Percentiles rank a stretch among this genome's conserved stretches.
These are phyloP conservation scores for Exophiala lecanii-corni DNA, from an alignment of 2,329 filamentous ascomycete genomes.

Conservation along the genomic window DNA sequence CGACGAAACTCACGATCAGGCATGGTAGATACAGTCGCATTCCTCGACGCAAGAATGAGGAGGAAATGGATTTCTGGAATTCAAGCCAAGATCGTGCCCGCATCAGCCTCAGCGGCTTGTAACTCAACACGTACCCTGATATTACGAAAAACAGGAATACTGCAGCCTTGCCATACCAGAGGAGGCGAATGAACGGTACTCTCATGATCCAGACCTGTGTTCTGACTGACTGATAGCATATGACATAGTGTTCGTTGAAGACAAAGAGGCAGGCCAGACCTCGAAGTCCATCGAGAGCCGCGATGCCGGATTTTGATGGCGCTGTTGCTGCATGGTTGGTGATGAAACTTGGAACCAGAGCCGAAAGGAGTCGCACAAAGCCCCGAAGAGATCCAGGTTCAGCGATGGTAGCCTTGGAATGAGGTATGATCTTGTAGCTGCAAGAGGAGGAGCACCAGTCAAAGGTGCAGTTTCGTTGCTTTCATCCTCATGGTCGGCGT, in stretches of 20 bases:
- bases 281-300: constrained; percentile 36
- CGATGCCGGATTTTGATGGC: constrained; percentile 10
- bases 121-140: constrained; percentile 45
- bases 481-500: background rate
- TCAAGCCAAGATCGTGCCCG: constrained; percentile 35
- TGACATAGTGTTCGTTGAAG: constrained; percentile 20
- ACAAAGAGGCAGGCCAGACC: constrained; percentile 35
- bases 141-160: constrained; percentile 46
- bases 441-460: background rate
- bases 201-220: constrained; percentile 13
- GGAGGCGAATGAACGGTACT: constrained; percentile 12
- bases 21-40: constrained; percentile 41
- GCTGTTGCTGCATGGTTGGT: constrained; percentile 4
- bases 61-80: constrained; percentile 36
- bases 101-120: constrained; percentile 37
- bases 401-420: background rate
- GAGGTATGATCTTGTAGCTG: background rate
- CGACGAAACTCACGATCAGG: constrained; percentile 35
- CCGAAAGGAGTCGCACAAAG: constrained; percentile 3
- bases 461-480: background rate
- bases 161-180: constrained; percentile 15
- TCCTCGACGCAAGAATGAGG: constrained; percentile 39
- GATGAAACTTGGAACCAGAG: constrained; percentile 11
- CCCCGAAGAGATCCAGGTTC: background rate
- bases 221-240: constrained; percentile 12